Evolutionary conservation across 768 basidiomycete genomes (phyloP).

Genomic region (Tylopilus sp.): DNA sequence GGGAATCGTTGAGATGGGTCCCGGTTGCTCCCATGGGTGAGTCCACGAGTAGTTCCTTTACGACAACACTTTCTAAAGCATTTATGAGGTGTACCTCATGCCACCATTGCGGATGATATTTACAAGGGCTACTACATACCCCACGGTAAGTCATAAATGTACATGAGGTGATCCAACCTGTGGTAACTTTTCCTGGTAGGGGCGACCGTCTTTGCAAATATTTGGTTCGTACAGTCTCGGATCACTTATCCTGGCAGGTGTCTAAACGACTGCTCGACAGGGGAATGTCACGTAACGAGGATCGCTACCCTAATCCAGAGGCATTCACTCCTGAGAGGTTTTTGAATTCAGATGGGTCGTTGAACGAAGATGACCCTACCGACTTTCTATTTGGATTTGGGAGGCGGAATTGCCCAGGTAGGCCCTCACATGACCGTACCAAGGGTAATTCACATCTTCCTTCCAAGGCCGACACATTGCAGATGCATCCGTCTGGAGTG

Average conservation of each 20-base stretch:
- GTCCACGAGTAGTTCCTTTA: not conserved
- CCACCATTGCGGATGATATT: not conserved
- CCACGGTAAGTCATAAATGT: no score
- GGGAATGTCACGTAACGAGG: no score
- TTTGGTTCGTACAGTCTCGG: not conserved
- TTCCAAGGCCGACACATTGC: no score
- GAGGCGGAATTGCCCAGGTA: constrained; percentile 13
- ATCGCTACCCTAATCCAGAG: not conserved
- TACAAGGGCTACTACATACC: no score
- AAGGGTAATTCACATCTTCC: not conserved
- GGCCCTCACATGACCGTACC: not conserved
- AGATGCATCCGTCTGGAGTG: no score
- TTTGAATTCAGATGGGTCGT: not conserved
- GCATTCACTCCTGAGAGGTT: no score
- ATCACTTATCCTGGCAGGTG: no score
- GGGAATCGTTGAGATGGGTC: not conserved
- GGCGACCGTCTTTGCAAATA: not conserved
- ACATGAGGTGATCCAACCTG: not conserved
- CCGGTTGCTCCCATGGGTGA: not conserved
- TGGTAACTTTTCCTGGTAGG: not conserved
- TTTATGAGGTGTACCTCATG: not conserved
- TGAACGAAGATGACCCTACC: constrained; percentile 30
- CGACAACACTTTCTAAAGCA: not conserved
- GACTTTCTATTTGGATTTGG: no score
- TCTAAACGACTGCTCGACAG: not conserved